Evolutionary conservation across 306 rosid genomes (phyloP), one percentile per base, ranked within the genome.

Genomic region (Quillaja saponaria): DNA sequence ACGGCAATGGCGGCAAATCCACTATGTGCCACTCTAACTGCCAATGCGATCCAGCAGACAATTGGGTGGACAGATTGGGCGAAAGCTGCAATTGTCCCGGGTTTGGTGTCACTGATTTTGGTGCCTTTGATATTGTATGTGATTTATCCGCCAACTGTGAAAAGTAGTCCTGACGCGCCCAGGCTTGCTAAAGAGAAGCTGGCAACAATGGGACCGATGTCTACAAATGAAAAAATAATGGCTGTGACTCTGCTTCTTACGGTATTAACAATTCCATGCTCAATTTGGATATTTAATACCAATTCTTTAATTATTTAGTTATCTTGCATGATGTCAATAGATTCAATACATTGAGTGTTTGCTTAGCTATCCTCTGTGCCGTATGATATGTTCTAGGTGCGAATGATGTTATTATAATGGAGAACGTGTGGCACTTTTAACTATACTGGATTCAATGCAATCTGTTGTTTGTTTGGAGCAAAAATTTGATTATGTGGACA

Each of bases 11-110:
- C 99, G 13, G 99, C 99, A 10, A 94, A 94, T 77, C 97, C 99
- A 0, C 59, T 94, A 18, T 87, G 97, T 34, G 99, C 87, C 0
- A 94, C 82, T 19, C 71, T 89, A 15, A 89, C 99, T 3, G 57
- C 14, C 31, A 89, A 78, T 35, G 83, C 99, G 0, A 94, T 94
- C 53, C 71, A 83, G 62, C 84, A 89, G 80, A 94, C 95, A 0
- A 80, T 94, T 69, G 99, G 99, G 71, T 94, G 99, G 97, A 78
- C 91, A 33, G 96, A 89, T 37, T 92, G 99, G 99, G 99, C 96
- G 1, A 83, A 72, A 65, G 99, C 99, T 0, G 95, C 81, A 0
- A 81, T 89, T 55, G 99, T 92, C 13, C 99, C 99, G 0, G 99
- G 99, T 3, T 64, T 92, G 61, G 77, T 68, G n/a, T 92, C 99